These are phyloP conservation scores for Colletotrichum gigasporum DNA, from an alignment of 2,329 filamentous ascomycete genomes.

Conservation along the genomic window DNA sequence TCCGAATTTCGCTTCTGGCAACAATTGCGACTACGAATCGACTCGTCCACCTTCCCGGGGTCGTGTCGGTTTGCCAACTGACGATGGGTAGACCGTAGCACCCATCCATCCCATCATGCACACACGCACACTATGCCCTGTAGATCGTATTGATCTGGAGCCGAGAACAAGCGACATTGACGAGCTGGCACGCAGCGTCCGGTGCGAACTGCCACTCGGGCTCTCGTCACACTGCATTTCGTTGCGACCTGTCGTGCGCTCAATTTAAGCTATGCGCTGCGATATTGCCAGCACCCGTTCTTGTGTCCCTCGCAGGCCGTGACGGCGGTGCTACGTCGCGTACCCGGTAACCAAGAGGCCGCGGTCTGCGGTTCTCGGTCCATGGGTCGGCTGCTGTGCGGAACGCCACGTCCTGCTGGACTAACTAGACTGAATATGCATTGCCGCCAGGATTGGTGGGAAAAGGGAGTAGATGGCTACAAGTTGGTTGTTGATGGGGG, in stretches of 20 bases:
- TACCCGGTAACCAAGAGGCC: neutral
- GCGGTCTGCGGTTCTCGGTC: neutral
- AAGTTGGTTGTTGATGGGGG: neutral
- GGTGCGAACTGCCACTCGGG: neutral
- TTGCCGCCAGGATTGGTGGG: neutral
- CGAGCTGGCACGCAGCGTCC: neutral
- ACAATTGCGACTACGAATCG: neutral
- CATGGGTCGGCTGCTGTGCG: neutral
- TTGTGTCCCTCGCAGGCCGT: neutral
- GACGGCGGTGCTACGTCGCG: neutral
- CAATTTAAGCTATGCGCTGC: constrained; percentile 17
- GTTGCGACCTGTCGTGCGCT: neutral
- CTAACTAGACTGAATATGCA: neutral
- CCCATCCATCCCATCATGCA: no score
- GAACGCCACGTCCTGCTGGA: neutral
- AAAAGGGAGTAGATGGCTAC: neutral
- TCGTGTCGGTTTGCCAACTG: no score
- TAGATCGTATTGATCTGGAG: neutral
- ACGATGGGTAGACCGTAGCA: no score
- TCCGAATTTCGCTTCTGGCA: neutral
- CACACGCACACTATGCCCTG: neutral
- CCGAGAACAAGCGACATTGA: neutral
- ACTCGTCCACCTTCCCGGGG: neutral
- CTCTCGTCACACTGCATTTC: constrained; percentile 15
- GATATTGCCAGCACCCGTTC: constrained; percentile 20